phyloP scores from a whole-genome alignment of 345 rosid species.

The Aegle marmelos region DNA sequence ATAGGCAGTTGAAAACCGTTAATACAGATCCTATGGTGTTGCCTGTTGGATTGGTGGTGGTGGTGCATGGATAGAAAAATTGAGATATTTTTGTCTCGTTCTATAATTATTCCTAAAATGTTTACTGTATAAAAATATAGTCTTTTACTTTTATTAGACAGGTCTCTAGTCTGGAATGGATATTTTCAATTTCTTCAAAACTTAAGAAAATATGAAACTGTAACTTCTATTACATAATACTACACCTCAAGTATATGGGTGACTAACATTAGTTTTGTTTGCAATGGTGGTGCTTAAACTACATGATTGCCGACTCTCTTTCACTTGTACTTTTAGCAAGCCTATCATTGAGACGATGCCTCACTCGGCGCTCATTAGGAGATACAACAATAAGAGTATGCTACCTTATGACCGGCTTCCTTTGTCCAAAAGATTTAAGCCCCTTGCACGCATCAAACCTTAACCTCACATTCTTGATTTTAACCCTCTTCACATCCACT shows the following conservation, averaged over 20 bases:
- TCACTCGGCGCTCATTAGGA: conserved; percentile 32
- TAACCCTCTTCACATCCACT: conserved; percentile 39
- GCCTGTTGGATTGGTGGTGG: too few relatives aligned
- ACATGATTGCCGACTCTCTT: not conserved
- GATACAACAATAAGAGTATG: conserved; percentile 47
- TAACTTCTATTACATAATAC: not conserved
- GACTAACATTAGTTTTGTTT: not conserved
- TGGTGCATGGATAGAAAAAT: too few relatives aligned
- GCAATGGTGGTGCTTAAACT: conserved; percentile 14
- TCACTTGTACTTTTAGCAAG: conserved; percentile 19
- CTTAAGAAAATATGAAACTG: not conserved
- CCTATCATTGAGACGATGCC: conserved; percentile 34
- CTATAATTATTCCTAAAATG: too few relatives aligned
- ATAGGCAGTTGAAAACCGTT: too few relatives aligned
- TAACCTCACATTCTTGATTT: conserved; percentile 34
- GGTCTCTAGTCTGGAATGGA: not conserved
- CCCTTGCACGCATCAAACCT: conserved; percentile 46
- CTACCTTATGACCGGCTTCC: conserved; percentile 39
- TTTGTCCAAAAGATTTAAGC: conserved; percentile 46
- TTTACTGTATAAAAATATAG: not conserved
- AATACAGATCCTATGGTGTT: too few relatives aligned
- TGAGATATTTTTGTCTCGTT: too few relatives aligned
- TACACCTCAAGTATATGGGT: not conserved
- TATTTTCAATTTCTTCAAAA: not conserved
- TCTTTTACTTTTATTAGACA: not conserved